Conservation (phyloP, 23 red algal genomes). For the Gracilaria vermiculophylla region DNA sequence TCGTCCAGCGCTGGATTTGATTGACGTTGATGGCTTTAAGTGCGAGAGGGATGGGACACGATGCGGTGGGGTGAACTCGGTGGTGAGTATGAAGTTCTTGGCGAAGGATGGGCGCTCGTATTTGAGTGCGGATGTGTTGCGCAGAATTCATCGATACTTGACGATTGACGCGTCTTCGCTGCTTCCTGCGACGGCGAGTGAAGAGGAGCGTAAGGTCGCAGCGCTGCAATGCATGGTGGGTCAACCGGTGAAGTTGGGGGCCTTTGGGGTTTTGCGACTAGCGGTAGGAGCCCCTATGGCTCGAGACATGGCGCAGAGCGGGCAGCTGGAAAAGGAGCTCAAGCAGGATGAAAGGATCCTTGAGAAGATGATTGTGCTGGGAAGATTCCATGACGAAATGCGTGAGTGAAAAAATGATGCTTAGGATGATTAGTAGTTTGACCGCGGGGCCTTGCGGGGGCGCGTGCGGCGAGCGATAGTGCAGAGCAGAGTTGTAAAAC, state of each 20-base stretch:
- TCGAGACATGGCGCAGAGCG: slow-evolving; percentile 42
- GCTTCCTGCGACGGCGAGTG: slow-evolving; percentile 21
- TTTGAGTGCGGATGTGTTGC: slow-evolving; percentile 44
- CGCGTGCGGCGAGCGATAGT: too few species aligned
- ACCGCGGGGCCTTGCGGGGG: too few species aligned
- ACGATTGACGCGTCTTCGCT: slow-evolving; percentile 52
- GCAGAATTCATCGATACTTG: slow-evolving; percentile 55
- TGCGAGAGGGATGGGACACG: slow-evolving; percentile 39
- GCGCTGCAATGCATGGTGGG: slow-evolving; percentile 71
- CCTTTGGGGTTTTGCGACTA: slow-evolving; percentile 61
- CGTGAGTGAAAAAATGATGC: neutral
- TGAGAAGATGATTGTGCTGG: slow-evolving; percentile 64
- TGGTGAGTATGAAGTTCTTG: slow-evolving; percentile 66
- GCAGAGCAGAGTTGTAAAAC: too few species aligned
- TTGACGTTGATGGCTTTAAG: slow-evolving; percentile 53
- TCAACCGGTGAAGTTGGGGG: slow-evolving; percentile 79
- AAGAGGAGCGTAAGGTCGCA: slow-evolving; percentile 35
- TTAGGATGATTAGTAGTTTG: too few species aligned
- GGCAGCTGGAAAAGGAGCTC: slow-evolving; percentile 31
- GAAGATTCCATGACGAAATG: slow-evolving; percentile 54
- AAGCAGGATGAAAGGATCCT: slow-evolving; percentile 53
- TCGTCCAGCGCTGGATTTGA: slow-evolving; percentile 39
- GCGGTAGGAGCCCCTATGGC: slow-evolving; percentile 76
- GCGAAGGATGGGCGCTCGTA: slow-evolving; percentile 28
- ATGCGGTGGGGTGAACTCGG: slow-evolving; percentile 57